These are phyloP conservation scores for Fusarium pseudocircinatum DNA, from an alignment of 2,329 filamentous ascomycete genomes.

Conservation along the genomic window DNA sequence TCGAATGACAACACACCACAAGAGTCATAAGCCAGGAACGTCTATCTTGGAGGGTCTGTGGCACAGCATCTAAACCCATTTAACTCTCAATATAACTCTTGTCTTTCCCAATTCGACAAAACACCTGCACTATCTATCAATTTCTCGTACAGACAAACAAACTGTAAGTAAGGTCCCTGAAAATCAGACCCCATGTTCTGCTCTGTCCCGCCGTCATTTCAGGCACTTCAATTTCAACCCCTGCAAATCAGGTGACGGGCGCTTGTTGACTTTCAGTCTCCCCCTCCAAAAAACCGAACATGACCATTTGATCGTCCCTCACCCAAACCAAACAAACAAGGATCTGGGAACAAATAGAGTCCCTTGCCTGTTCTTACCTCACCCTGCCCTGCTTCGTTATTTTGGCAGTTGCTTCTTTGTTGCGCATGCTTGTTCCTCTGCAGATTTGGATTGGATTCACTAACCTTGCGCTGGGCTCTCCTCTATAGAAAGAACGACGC, in stretches of 20 bases:
- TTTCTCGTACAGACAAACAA: not conserved
- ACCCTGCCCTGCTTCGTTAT: constrained; percentile 9
- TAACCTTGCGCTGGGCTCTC: constrained; percentile 28
- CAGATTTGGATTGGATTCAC: constrained; percentile 14
- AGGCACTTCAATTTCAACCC: constrained; percentile 25
- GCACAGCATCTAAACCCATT: constrained; percentile 8
- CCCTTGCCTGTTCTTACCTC: not conserved
- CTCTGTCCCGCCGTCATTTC: constrained; percentile 5
- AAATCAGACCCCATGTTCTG: constrained; percentile 15
- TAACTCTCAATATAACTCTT: constrained; percentile 10
- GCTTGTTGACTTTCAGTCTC: constrained; percentile 41
- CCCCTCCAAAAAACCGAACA: constrained; percentile 38
- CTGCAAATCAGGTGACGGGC: constrained; percentile 42
- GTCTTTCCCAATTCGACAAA: constrained; percentile 8
- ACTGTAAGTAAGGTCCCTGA: not conserved
- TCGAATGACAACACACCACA: constrained; percentile 37
- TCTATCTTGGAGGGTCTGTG: constrained; percentile 8
- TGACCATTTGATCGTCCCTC: constrained; percentile 24
- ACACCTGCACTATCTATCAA: not conserved
- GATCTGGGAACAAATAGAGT: constrained; percentile 30
- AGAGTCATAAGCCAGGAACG: constrained; percentile 3
- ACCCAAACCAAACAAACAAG: constrained; percentile 39
- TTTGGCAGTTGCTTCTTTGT: constrained; percentile 20
- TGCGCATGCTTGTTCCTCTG: constrained; percentile 29
- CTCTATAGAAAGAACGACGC: constrained; percentile 39